Evolutionary conservation across 2,329 filamentous ascomycete species (phyloP).

Genomic region (Pleochaeta shiraiana): DNA sequence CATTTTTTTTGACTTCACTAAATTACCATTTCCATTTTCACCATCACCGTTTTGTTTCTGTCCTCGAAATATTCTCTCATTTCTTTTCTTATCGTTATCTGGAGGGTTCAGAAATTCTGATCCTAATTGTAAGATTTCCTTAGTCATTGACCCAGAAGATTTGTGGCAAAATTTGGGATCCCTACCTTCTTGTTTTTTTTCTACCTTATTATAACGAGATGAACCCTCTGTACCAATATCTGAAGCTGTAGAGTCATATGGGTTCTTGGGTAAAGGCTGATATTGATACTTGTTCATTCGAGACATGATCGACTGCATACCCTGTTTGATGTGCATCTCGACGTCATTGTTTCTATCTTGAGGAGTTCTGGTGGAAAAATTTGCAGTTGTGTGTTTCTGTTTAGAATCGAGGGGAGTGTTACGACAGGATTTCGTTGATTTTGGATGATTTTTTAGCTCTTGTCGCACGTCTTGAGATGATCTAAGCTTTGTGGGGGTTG

Average conservation of each 20-base stretch:
- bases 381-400: neutral
- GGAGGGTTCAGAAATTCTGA: no score
- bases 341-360: neutral
- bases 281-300: slow-evolving; percentile 5
- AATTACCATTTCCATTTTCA: no score
- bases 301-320: slow-evolving; percentile 5
- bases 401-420: neutral
- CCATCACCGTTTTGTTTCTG: no score
- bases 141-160: no score
- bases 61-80: no score
- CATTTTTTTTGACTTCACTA: no score
- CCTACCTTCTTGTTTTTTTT: no score
- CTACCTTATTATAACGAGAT: no score
- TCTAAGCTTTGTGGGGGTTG: neutral
- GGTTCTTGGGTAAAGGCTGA: slow-evolving; percentile 3
- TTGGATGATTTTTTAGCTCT: neutral
- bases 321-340: neutral
- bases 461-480: neutral
- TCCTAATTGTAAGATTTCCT: no score
- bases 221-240: no score
- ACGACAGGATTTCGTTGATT: neutral
- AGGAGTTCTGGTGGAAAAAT: neutral
- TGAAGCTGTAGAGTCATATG: neutral
- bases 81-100: no score
- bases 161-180: no score